Evolutionary conservation across 352 stramenopile genomes (phyloP), one percentile per base, ranked within the genome.

Genomic region (Aphanomyces stellatus): DNA sequence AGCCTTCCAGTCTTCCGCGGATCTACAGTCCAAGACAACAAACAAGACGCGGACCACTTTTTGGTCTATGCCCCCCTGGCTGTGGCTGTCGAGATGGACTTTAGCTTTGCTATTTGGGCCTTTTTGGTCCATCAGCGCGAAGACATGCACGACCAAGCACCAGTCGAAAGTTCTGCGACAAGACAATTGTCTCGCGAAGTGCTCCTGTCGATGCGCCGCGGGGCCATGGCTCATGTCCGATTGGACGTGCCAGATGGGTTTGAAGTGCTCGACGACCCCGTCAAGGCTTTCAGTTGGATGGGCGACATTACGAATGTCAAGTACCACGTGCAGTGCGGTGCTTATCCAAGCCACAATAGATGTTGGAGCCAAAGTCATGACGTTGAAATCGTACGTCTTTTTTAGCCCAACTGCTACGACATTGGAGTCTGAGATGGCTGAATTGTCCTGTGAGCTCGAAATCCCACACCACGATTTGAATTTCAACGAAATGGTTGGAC

Each of bases 61-160:
- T 87, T 79, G 62, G 79, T 82, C 17, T 93, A 87, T 67, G 82
- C 82, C 1, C 82, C 85, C 11, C 77, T 81, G 1, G 78, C 73
- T 30, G 77, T 90, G 0, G 49, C 49, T 19, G 30, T 30, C 22
- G 0, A 19, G 49, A 78, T 68, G 19, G 76, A 78, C n/a, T 90
- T 92, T 72, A 68, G 75, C 30, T 92, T 88, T 65, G 76, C 80
- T 0, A 74, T 92, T 3, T 92, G 82, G 81, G 81, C 81, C 7
- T 92, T 92, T 60, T 61, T 92, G 35, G 61, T 89, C 42, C 85
- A 77, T 41, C 83, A 92, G 66, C 78, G 76, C 4, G 66, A 70
- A 0, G 83, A 92, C 65, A 85, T 92, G 79, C 76, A 76, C 17
- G 84, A 91, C 30, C 63, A 68, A 51, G 84, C 82, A 0, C 66